Base-by-base conservation (phyloP, 768 basidiomycete genomes). In the Lactarius sp. region DNA sequence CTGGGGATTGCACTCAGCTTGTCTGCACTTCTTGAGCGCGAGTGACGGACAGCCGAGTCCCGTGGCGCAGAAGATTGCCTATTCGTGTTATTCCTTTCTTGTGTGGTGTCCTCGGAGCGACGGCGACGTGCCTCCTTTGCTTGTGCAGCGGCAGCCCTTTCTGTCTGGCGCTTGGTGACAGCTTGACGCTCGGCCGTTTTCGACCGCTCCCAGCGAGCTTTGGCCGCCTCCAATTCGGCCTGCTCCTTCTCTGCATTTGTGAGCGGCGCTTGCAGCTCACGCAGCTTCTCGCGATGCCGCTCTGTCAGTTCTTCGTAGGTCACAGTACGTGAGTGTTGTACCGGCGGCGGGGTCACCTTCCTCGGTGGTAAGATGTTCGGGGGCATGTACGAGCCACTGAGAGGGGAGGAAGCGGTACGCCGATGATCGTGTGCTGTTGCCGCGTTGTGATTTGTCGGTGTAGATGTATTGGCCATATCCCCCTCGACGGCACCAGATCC, bases 251-350 rank as follows among this genome's bases (percentile, higher is more conserved):
- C 85, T 2, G 87, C 86, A 68, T 84, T 81, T n/a, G 89, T 94
- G 37, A 97, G 75, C 5, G 94, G 94, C 44, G 80, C 85, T 75
- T 97, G 94, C 66, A 97, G 72, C 70, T 85, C 85, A 39, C 81
- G 82, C 77, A 97, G 82, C 75, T 92, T 90, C 75, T 90, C 86
- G 54, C 90, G 83, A 69, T 96, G 94, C 18, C 93, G 80, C 68
- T 92, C 90, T 52, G 84, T 86, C 37, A 96, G 79, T 72, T 96
- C 92, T 73, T 95, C 94, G 71, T 90, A 92, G 2, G 93, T 92
- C 62, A 85, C 83, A 33, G 86, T 82, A 16, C 88, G 85, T 46
- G 77, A 74, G 31, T 79, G 76, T 3, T 83, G 78, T 27, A 77
- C 76, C 67, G 83, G 83, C 12, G 86, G 84, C 42, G 74, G 66